Percentiles rank a stretch among this genome's conserved stretches.
Conservation (phyloP, 2,329 filamentous ascomycete species). For the Epichloe sibirici region DNA sequence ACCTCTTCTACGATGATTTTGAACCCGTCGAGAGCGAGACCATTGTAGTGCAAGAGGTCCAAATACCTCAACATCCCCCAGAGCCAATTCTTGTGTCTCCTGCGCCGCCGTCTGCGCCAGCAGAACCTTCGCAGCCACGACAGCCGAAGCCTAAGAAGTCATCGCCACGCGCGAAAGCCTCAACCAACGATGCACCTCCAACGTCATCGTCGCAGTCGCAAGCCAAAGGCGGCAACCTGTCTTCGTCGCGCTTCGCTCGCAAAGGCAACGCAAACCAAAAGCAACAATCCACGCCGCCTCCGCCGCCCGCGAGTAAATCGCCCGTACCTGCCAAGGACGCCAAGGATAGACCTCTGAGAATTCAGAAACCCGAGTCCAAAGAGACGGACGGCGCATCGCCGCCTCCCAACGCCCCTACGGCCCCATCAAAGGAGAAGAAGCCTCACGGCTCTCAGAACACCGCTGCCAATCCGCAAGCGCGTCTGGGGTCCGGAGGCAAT, state of each 20-base stretch:
- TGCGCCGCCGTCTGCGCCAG: constrained; percentile 1
- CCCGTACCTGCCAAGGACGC: not conserved
- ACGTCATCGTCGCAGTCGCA: constrained; percentile 7
- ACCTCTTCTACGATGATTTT: constrained; percentile 51
- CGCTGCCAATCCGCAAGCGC: constrained; percentile 26
- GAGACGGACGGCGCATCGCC: constrained; percentile 9
- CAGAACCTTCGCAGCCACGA: constrained; percentile 7
- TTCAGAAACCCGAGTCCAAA: not conserved
- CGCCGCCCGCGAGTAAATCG: not conserved
- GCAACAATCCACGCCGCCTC: constrained; percentile 7
- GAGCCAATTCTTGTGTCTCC: constrained; percentile 9
- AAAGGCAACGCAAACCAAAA: constrained; percentile 8
- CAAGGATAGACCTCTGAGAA: not conserved
- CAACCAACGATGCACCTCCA: not conserved
- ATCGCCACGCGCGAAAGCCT: not conserved
- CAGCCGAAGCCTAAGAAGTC: constrained; percentile 4
- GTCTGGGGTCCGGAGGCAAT: constrained; percentile 43
- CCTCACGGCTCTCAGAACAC: constrained; percentile 14
- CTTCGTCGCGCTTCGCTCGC: constrained; percentile 8
- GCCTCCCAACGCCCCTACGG: constrained; percentile 20
- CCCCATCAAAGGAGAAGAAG: constrained; percentile 12
- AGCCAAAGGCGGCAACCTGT: constrained; percentile 5
- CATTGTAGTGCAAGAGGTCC: constrained; percentile 14
- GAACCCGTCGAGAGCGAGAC: constrained; percentile 36
- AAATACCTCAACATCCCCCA: constrained; percentile 7